Evolutionary conservation across 257 asterid species (phyloP).

Genomic region (Echium plantagineum): DNA sequence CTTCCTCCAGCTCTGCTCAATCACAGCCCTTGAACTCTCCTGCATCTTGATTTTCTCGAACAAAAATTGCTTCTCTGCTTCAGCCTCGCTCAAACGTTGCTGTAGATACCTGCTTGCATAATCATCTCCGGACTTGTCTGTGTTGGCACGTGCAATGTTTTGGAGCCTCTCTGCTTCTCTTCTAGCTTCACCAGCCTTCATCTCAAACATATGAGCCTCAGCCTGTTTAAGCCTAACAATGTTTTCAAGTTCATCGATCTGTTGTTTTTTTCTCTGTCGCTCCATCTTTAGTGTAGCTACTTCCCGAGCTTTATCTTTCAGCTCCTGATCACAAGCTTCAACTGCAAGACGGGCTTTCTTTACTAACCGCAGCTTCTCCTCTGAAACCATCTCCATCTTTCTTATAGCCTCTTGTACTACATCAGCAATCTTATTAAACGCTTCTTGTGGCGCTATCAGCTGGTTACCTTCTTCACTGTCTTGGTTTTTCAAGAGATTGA

Average conservation of each 20-base stretch:
- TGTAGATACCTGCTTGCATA: constrained; percentile 80
- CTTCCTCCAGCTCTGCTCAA: constrained; percentile 46
- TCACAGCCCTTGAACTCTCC: constrained; percentile 52
- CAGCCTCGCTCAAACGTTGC: constrained; percentile 88
- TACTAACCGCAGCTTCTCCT: constrained; percentile 75
- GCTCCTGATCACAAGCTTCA: constrained; percentile 87
- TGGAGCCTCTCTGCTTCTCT: constrained; percentile 88
- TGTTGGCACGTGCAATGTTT: constrained; percentile 73
- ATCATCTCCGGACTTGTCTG: constrained; percentile 82
- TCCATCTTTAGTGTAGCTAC: constrained; percentile 64
- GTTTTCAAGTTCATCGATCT: constrained; percentile 77
- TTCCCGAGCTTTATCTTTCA: constrained; percentile 79
- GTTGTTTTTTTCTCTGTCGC: constrained; percentile 71
- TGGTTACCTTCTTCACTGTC: constrained; percentile 60
- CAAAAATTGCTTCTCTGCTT: constrained; percentile 83
- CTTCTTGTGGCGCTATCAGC: constrained; percentile 72
- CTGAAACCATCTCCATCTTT: constrained; percentile 87
- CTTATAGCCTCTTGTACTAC: constrained; percentile 90
- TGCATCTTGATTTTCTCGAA: constrained; percentile 84
- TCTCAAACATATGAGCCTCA: constrained; percentile 88
- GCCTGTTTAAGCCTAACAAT: constrained; percentile 81
- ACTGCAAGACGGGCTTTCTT: constrained; percentile 71
- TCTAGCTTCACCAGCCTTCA: constrained; percentile 82
- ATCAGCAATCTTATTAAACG: constrained; percentile 80
- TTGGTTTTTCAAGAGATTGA: constrained; percentile 46